Evolutionary conservation across 139 green algal species (phyloP).

Genomic region (Closterium sp.): DNA sequence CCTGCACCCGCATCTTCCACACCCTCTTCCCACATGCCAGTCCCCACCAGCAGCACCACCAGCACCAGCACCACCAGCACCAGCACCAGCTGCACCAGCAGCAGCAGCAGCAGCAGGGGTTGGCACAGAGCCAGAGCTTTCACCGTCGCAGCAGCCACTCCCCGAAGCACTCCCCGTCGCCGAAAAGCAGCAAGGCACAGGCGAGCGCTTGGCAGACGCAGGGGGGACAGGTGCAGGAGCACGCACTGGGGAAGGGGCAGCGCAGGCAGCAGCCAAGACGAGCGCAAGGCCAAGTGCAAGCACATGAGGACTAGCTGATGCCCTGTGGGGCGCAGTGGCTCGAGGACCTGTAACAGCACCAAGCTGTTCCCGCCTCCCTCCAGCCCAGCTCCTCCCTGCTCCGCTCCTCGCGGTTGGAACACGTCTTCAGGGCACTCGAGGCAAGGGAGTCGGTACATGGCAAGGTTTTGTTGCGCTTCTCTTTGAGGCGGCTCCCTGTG

Average conservation of each 20-base stretch:
- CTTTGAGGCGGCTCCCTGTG: too few species aligned
- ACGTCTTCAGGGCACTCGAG: too few species aligned
- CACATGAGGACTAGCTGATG: background rate
- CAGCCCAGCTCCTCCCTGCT: too few species aligned
- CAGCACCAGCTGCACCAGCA: background rate
- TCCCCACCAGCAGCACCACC: background rate
- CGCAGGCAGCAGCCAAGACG: background rate
- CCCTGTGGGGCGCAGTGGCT: too few species aligned
- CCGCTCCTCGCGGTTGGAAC: too few species aligned
- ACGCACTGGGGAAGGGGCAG: too few species aligned
- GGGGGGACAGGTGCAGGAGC: background rate
- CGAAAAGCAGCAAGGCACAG: background rate
- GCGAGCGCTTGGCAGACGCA: background rate
- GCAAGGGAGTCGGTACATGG: too few species aligned
- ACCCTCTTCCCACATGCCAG: background rate
- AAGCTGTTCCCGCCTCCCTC: too few species aligned
- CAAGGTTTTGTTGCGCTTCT: too few species aligned
- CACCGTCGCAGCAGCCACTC: background rate
- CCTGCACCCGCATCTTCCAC: background rate
- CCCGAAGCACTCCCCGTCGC: background rate
- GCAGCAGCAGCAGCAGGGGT: background rate
- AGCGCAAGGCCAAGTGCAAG: background rate
- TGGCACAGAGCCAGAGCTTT: background rate
- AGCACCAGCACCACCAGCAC: background rate
- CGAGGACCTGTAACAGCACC: too few species aligned